A percentile compares a stretch with the other conserved stretches of the same genome.
Conservation (phyloP, 805 yeast genomes). For the Wickerhamiella domercqiae region DNA sequence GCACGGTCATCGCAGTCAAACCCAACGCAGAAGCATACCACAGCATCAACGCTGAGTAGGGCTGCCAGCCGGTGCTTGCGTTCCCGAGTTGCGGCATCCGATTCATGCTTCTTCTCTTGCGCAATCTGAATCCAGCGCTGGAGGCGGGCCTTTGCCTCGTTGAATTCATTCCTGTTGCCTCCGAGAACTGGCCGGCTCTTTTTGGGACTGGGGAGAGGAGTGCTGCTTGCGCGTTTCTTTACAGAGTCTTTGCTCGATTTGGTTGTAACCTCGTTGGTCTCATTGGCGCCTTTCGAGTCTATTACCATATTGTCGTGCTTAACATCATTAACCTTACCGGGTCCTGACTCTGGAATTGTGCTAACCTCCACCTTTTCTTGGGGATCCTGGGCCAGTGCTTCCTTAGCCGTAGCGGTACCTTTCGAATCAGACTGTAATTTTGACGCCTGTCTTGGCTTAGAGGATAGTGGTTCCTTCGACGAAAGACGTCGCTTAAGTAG, state of each 20-base stretch:
- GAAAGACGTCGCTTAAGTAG: no score
- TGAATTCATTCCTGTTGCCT: slow-evolving; percentile 10
- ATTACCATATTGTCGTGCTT: no score
- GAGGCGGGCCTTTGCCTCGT: slow-evolving; percentile 18
- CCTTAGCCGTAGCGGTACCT: no score
- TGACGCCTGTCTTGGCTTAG: no score
- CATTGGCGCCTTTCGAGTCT: no score
- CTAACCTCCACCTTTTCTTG: no score
- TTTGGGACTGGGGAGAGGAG: background rate
- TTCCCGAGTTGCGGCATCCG: slow-evolving; percentile 23
- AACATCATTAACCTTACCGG: no score
- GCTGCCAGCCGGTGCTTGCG: slow-evolving; percentile 22
- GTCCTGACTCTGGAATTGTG: no score
- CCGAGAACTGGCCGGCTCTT: background rate
- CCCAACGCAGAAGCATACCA: slow-evolving; percentile 26
- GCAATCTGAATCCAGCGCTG: slow-evolving; percentile 27
- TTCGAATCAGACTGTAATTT: no score
- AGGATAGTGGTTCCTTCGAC: no score
- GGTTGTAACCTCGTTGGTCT: slow-evolving; percentile 5
- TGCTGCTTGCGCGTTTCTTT: background rate
- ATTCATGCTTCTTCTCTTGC: slow-evolving; percentile 26
- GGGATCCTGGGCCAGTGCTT: no score
- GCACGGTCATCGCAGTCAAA: slow-evolving; percentile 28
- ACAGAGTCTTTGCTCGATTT: slow-evolving; percentile 1
- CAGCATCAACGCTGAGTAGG: slow-evolving; percentile 26